Base-by-base conservation (phyloP, 768 basidiomycete species). In the Rickenella mellea region DNA sequence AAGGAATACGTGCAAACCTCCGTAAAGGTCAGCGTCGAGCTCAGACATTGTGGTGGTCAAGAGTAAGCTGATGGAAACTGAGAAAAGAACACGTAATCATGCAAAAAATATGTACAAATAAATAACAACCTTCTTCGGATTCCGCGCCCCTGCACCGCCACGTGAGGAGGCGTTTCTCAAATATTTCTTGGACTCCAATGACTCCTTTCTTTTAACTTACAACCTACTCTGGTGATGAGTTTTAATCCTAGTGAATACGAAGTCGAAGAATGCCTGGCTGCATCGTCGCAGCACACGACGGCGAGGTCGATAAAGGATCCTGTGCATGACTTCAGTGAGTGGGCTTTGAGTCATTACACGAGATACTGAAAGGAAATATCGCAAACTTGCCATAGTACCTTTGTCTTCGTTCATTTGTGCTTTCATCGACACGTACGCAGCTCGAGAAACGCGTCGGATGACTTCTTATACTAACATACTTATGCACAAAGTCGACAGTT, bases 21-120 rank as follows among this genome's bases (percentile, higher is more conserved):
- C 86, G 55, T 92, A 92, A 41, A 91, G 73, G 61, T 91, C 89
- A 64, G 84, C 84, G 61, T 90, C 85, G 61, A 86, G 80, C 66
- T 86, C 84, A 48, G 81, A 78, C 83, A 36, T 36, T 53, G 61
- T 63, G 46, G 45, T 52, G 51, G 51, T 53, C 35, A 30, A 24
- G 46, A 32, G 50, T 39, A 22, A 32, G n/a, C n/a, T n/a, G n/a
- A n/a, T n/a, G n/a, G n/a, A n/a, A n/a, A n/a, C n/a, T n/a, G n/a
- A n/a, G n/a, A n/a, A n/a, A n/a, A n/a, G n/a, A n/a, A n/a, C n/a
- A n/a, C n/a, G n/a, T n/a, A n/a, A n/a, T n/a, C n/a, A n/a, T n/a
- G n/a, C n/a, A n/a, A n/a, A n/a, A n/a, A n/a, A n/a, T n/a, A n/a
- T n/a, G n/a, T n/a, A n/a, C n/a, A n/a, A n/a, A n/a, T n/a, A n/a